Evolutionary conservation across 345 rosid genomes (phyloP).

Genomic region (Syzygium aromaticum): DNA sequence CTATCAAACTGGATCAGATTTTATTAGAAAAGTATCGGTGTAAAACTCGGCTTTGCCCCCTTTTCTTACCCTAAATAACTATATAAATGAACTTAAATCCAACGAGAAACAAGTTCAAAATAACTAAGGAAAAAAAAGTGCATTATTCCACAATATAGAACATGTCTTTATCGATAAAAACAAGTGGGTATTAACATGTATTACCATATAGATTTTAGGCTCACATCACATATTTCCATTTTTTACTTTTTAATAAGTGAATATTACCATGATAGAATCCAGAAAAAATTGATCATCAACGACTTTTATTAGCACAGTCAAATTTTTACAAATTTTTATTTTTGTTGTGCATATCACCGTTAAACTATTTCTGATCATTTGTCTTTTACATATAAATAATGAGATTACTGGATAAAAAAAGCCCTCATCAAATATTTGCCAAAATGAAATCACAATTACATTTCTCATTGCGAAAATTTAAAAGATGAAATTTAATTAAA

Average conservation of each 20-base stretch:
- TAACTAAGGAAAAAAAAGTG: too few relatives aligned
- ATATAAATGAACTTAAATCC: too few relatives aligned
- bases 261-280: neutral
- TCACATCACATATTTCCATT: too few relatives aligned
- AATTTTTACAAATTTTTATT: neutral
- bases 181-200: neutral
- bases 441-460: neutral
- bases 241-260: neutral
- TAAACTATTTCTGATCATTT: neutral
- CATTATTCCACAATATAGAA: neutral
- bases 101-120: too few relatives aligned
- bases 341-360: neutral
- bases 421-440: neutral
- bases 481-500: neutral
- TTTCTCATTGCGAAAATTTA: neutral
- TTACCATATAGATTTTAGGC: too few relatives aligned
- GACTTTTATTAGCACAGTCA: neutral
- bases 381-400: neutral
- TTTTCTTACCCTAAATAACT: too few relatives aligned
- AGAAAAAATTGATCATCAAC: neutral
- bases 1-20: too few relatives aligned
- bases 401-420: neutral
- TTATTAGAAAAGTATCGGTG: rapidly evolving
- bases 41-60: too few relatives aligned
- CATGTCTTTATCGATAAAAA: neutral